Evolutionary conservation across 208 protist species (phyloP).

Genomic region (Balamuthia mandrillaris): DNA sequence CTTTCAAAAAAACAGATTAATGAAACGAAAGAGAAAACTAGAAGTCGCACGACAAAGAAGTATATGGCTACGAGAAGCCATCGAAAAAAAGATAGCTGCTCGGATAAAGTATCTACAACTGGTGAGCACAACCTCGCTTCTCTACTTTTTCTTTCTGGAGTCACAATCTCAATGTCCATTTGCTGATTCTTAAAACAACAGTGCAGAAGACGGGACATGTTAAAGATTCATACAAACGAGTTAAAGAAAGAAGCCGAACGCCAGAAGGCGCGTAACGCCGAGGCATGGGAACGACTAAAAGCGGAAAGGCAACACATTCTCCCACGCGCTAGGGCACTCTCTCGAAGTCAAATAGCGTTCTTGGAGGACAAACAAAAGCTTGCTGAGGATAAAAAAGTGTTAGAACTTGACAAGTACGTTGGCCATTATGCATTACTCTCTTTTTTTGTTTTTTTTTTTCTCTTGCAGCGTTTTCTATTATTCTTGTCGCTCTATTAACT

Average conservation of each 20-base stretch:
- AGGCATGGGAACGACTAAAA: not conserved
- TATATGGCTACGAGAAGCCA: not conserved
- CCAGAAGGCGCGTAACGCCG: not conserved
- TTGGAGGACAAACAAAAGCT: not conserved
- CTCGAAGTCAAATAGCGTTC: not conserved
- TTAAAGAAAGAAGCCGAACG: not conserved
- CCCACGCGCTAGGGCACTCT: not conserved
- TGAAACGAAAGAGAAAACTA: not conserved
- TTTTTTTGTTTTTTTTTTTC: not conserved
- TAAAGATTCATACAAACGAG: not conserved
- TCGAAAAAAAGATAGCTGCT: not conserved
- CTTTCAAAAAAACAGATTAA: too few relatives aligned
- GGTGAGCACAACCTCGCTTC: not conserved
- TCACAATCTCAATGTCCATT: too few relatives aligned
- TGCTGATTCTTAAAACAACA: too few relatives aligned
- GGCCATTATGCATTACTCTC: not conserved
- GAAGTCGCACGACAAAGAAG: not conserved
- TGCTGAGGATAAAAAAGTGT: not conserved
- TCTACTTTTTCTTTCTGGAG: not conserved
- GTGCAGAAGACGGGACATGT: slow-evolving; percentile 2
- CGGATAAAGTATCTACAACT: not conserved
- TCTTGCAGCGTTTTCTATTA: not conserved
- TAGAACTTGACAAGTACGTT: not conserved
- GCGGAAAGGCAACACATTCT: not conserved
- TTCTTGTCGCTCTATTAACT: not conserved